Base-by-base conservation (phyloP, 2,329 filamentous ascomycete genomes). In the Fusarium palustre region DNA sequence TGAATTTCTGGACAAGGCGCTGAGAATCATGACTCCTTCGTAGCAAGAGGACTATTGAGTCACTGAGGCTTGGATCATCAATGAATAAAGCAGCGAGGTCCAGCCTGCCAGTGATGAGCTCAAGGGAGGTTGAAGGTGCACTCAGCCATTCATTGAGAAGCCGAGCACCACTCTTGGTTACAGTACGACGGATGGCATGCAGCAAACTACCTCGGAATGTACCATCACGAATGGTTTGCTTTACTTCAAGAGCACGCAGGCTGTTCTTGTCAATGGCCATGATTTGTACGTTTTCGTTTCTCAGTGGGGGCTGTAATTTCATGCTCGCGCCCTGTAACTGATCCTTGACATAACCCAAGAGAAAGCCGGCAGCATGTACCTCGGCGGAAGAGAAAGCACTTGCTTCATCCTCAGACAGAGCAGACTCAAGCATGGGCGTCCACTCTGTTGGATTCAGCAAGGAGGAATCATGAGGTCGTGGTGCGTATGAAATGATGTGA, bases 231-330 rank as follows among this genome's bases (percentile, higher is more conserved):
- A 97, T 89, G 0, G 96, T 98, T 76, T 90, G 89, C 69, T 93
- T 90, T 69, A 99, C 92, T 79, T 99, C 96, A 7, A 99, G 85
- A 2, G 94, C 93, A 62, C 92, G 88, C 80, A 99, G 86, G 70
- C 92, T 97, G 75, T 94, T 97, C 76, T 91, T 94, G 81, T 99
- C 96, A 70, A 99, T 97, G 52, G 83, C 87, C 92, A 99, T 96
- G 68, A 91, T 89, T 66, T 97, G 88, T 75, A 92, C 84, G 53
- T 88, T 85, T 69, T 92, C 88, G 70, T 93, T 88, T 62, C 92
- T 90, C 36, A 90, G 82, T 3, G 96, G 96, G 45, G 93, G 90
- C 77, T 97, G 94, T 41, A 99, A 85, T 78, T 92, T 93, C 81
- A 97, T 89, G 74, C 88, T 90, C 55, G 90, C 82, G 20, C 92